Evolutionary conservation across 495 filamentous ascomycete genomes (phyloP), one percentile per base, ranked within the genome.

Genomic region (Chlorociboria aeruginascens): DNA sequence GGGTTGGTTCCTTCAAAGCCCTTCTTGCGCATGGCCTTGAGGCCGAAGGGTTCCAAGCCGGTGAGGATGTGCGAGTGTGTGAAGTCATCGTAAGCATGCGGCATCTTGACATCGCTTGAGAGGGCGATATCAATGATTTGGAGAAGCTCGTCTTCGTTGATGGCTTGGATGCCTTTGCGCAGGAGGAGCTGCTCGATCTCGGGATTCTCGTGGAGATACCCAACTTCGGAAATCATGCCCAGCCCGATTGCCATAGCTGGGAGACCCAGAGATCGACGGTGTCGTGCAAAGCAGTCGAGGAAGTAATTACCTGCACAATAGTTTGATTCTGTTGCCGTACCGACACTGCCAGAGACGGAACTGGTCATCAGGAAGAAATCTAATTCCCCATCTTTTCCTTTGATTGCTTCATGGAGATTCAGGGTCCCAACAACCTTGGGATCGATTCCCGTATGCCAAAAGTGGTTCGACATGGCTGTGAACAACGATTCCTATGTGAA

Each of bases 331-430:
- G 71, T 71, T 35, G 66, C 60, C 57, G 68, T 74, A 0, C 81
- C 81, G 29, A 81, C 65, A 10, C 72, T 63, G 32, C 73, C 75
- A 14, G 76, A 66, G 11, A 79, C 63, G 8, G 81, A 84, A 2
- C 75, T 78, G 35, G 81, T 71, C 32, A 70, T 67, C n/a, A 82
- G 62, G 61, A 83, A 83, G 66, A 85, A 85, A 55, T 83, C 81
- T 1, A 83, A 69, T 60, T 2, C 59, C 34, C 30, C 56, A 14
- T 36, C 14, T 12, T 12, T 14, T 49, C 54, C 17, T 28, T 34
- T 12, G 10, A 81, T 63, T 3, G 59, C 54, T 33, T 70, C 58
- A 56, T 83, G 78, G 41, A 83, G 59, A 55, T 81, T 72, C 67
- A 68, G 67, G 11, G 66, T 63, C 12, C 72, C 75, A 32, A 72